A percentile compares a stretch with the other conserved stretches of the same genome.
phyloP scores from a whole-genome alignment of 345 rosid species.

The Pelargonium nanum region DNA sequence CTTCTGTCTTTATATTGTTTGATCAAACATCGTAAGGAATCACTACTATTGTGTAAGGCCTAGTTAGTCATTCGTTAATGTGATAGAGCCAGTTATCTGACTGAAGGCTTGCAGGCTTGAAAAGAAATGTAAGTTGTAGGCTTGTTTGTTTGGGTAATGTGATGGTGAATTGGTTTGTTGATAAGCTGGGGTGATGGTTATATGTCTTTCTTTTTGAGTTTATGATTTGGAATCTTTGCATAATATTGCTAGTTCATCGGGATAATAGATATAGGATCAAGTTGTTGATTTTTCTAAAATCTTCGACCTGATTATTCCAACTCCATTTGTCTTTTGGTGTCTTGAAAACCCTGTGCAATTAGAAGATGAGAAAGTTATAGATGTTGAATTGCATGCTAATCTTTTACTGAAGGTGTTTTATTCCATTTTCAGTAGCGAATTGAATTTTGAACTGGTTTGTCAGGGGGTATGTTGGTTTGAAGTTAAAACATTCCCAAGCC shows the following conservation, averaged over 20 bases:
- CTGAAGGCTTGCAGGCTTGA: too few species aligned
- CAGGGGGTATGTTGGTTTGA: conserved; percentile 98
- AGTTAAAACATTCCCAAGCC: conserved; percentile 93
- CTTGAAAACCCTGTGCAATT: neutral
- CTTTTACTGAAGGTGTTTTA: conserved; percentile 20
- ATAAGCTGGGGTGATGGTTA: too few species aligned
- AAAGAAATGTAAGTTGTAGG: too few species aligned
- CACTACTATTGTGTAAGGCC: too few species aligned
- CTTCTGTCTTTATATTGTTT: too few species aligned
- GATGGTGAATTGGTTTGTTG: too few species aligned
- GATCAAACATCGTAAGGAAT: too few species aligned
- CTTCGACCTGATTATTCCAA: neutral
- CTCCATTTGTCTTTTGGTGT: neutral
- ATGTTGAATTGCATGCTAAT: conserved; percentile 16
- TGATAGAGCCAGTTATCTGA: too few species aligned
- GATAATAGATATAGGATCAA: neutral
- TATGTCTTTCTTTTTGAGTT: too few species aligned
- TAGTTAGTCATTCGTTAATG: too few species aligned
- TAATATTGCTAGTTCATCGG: neutral
- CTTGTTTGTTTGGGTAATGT: too few species aligned
- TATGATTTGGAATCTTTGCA: too few species aligned
- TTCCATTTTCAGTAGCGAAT: conserved; percentile 31
- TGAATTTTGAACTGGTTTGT: conserved; percentile 70
- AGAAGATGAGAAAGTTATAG: conserved; percentile 3
- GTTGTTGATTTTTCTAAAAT: neutral